phyloP scores from a whole-genome alignment of 2,329 filamentous ascomycete genomes.

The Penicillium sp. region DNA sequence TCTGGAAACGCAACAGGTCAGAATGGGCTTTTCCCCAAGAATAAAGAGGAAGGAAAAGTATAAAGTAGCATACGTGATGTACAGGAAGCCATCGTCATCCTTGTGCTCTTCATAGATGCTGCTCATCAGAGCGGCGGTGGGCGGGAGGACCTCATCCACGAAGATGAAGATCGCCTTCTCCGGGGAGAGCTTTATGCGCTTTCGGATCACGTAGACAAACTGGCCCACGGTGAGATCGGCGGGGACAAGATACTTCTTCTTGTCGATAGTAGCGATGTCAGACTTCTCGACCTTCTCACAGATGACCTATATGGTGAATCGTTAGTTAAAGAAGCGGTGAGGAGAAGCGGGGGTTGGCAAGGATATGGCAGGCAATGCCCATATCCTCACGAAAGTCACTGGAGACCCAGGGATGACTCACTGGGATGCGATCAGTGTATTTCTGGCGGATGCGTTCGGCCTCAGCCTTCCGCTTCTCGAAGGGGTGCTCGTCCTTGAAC shows the following conservation, averaged over 20 bases:
- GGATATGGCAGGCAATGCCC: background rate
- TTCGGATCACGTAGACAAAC: slow-evolving; percentile 99
- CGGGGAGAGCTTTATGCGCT: slow-evolving; percentile 98
- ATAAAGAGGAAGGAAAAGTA: background rate
- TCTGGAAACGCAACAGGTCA: slow-evolving; percentile 42
- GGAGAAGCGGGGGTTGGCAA: background rate
- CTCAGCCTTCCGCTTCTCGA: slow-evolving; percentile 99
- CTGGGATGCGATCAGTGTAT: slow-evolving; percentile 96
- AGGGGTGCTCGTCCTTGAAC: slow-evolving; percentile 99
- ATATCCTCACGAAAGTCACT: background rate
- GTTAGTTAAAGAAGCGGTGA: slow-evolving; percentile 37
- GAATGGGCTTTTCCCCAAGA: slow-evolving; percentile 5
- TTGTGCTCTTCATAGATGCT: slow-evolving; percentile 99
- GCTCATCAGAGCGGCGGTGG: slow-evolving; percentile 96
- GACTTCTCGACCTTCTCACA: slow-evolving; percentile 99
- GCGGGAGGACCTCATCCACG: slow-evolving; percentile 95
- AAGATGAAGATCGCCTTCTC: slow-evolving; percentile 99
- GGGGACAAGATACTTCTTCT: slow-evolving; percentile 99
- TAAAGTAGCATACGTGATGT: slow-evolving; percentile 74
- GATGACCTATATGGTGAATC: slow-evolving; percentile 72
- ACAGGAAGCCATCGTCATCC: slow-evolving; percentile 83
- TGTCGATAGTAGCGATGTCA: slow-evolving; percentile 99
- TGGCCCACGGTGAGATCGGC: slow-evolving; percentile 97
- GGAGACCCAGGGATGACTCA: slow-evolving; percentile 53
- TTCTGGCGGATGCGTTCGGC: slow-evolving; percentile 99